Conservation (phyloP, 495 filamentous ascomycete genomes). For the Sporormia fimetaria region DNA sequence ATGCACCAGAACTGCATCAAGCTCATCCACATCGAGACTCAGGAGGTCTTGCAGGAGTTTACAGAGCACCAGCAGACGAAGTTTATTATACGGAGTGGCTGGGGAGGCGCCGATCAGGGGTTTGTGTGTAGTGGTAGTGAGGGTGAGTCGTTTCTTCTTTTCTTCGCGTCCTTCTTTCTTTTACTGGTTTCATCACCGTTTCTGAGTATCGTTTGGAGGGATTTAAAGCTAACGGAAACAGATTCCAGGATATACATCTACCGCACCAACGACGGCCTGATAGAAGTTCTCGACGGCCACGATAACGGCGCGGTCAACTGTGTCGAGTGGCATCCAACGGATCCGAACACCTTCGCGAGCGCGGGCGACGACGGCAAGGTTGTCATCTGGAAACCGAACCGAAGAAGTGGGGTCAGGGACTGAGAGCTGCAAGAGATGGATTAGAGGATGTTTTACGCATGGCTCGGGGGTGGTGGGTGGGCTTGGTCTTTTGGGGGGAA, state of each 20-base stretch:
- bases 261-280: constrained; percentile 63
- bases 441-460: too few relatives aligned
- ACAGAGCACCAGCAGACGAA: constrained; percentile 57
- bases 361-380: constrained; percentile 81
- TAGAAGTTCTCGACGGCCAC: constrained; percentile 70
- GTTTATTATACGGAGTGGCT: constrained; percentile 67
- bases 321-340: constrained; percentile 78
- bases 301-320: constrained; percentile 67
- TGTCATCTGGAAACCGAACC: constrained; percentile 47
- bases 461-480: too few relatives aligned
- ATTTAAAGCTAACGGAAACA: constrained; percentile 12
- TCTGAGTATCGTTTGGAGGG: neutral
- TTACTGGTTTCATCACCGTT: too few relatives aligned
- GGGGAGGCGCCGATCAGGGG: constrained; percentile 83
- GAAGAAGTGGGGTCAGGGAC: too few relatives aligned
- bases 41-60: constrained; percentile 59
- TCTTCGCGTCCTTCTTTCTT: too few relatives aligned
- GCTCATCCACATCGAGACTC: constrained; percentile 63
- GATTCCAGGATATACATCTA: constrained; percentile 78
- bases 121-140: constrained; percentile 88
- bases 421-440: too few relatives aligned
- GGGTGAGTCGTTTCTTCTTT: constrained; percentile 50
- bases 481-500: too few relatives aligned
- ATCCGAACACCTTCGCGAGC: constrained; percentile 79
- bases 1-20: constrained; percentile 62